Conservation (phyloP, 176 grass and related monocot genomes). For the Hyparrhenia diplandra region DNA sequence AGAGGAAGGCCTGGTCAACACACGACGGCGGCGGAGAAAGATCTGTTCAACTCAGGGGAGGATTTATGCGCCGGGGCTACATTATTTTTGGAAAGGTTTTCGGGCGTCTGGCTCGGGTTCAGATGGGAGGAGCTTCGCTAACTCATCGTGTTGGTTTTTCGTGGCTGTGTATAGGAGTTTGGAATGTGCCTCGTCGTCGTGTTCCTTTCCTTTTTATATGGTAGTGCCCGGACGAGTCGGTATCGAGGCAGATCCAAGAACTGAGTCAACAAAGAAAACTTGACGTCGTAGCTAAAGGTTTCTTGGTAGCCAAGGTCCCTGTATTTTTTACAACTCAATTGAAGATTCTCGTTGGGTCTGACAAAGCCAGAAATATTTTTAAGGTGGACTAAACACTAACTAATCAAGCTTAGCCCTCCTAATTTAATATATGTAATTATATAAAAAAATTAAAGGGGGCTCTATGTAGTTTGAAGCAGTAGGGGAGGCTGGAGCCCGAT, state of each 20-base stretch:
- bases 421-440: too few species aligned
- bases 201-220: neutral
- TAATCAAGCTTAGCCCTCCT: too few species aligned
- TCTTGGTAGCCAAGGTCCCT: slow-evolving; percentile 29
- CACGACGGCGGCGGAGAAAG: too few species aligned
- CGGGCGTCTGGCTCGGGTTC: neutral
- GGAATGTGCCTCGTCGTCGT: neutral
- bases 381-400: too few species aligned
- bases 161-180: neutral
- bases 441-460: too few species aligned
- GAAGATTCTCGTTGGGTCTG: too few species aligned
- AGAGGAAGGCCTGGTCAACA: neutral
- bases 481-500: too few species aligned
- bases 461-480: too few species aligned
- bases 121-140: neutral
- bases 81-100: neutral
- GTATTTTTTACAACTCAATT: too few species aligned
- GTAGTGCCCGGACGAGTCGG: neutral
- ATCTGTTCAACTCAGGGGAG: too few species aligned
- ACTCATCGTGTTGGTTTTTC: neutral
- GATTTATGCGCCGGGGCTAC: neutral
- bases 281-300: neutral
- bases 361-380: too few species aligned
- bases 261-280: neutral
- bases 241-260: neutral